Percentiles rank a stretch among this genome's conserved stretches.
Evolutionary conservation across 352 stramenopile genomes (phyloP).

Genomic region (Globisporangium cederbergense): DNA sequence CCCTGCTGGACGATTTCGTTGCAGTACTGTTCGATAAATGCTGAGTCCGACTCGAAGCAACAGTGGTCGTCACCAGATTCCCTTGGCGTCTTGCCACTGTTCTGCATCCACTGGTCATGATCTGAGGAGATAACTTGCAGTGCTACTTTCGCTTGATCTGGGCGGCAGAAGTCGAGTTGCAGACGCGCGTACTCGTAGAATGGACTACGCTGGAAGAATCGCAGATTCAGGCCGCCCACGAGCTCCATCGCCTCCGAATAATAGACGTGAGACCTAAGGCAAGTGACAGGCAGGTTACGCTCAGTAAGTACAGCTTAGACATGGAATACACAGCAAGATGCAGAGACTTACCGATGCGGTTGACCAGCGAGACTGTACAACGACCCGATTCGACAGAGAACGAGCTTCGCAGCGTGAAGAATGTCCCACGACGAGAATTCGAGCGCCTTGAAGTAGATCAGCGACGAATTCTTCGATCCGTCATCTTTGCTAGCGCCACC

Average conservation of each 20-base stretch:
- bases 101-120: background rate
- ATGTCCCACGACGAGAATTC: constrained; percentile 76
- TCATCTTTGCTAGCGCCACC: background rate
- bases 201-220: constrained; percentile 46
- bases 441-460: constrained; percentile 60
- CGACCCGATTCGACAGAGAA: constrained; percentile 54
- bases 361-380: constrained; percentile 51
- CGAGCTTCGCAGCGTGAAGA: constrained; percentile 48
- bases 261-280: constrained; percentile 40
- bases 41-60: constrained; percentile 23
- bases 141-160: constrained; percentile 43
- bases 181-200: constrained; percentile 68
- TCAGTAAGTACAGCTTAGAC: background rate
- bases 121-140: constrained; percentile 34
- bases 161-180: constrained; percentile 43
- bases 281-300: background rate
- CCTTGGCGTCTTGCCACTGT: background rate
- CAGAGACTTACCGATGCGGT: constrained; percentile 36
- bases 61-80: background rate
- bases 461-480: constrained; percentile 18
- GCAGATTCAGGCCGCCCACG: constrained; percentile 55
- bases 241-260: constrained; percentile 66
- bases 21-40: constrained; percentile 38
- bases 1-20: constrained; percentile 44
- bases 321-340: background rate